Percentiles rank a stretch among this genome's conserved stretches.
Conservation (phyloP, 495 filamentous ascomycete species). For the Penicillium tannophilum region DNA sequence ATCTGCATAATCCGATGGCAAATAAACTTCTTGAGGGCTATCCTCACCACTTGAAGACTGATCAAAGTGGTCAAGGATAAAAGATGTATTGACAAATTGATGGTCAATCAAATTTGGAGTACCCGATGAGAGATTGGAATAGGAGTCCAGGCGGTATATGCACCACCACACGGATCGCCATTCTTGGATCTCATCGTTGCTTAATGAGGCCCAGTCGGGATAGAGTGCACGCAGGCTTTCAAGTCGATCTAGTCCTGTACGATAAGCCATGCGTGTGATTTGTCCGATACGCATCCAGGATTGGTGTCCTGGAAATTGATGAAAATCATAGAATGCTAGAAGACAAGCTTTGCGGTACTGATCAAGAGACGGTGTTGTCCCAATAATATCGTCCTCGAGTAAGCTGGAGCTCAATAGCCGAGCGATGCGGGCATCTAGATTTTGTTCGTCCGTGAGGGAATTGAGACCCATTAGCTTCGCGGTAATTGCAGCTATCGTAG, state of each 20-base stretch:
- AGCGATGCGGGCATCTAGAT: constrained; percentile 11
- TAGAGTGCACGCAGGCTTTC: constrained; percentile 13
- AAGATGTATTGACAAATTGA: constrained; percentile 13
- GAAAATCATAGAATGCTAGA: constrained; percentile 41
- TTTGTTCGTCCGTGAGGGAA: not conserved
- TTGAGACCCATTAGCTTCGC: constrained; percentile 26
- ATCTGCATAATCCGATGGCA: constrained; percentile 10
- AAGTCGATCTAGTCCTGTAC: constrained; percentile 25
- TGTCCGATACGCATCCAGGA: constrained; percentile 38
- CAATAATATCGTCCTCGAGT: constrained; percentile 22
- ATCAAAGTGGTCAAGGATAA: constrained; percentile 4
- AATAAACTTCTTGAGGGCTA: constrained; percentile 1
- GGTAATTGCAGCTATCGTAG: constrained; percentile 26
- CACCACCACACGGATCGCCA: constrained; percentile 45
- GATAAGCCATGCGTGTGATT: constrained; percentile 36
- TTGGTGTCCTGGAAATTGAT: constrained; percentile 33
- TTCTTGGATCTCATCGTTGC: constrained; percentile 35
- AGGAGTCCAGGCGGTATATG: constrained; percentile 43
- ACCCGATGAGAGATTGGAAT: constrained; percentile 25
- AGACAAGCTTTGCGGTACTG: constrained; percentile 36
- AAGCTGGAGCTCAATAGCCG: constrained; percentile 14
- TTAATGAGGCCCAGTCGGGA: constrained; percentile 17
- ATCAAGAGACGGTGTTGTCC: constrained; percentile 23
- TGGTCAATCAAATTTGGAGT: constrained; percentile 22
- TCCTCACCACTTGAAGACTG: not conserved